Conservation (phyloP, 495 filamentous ascomycete species). For the Podospora bellae-mahoneyi region DNA sequence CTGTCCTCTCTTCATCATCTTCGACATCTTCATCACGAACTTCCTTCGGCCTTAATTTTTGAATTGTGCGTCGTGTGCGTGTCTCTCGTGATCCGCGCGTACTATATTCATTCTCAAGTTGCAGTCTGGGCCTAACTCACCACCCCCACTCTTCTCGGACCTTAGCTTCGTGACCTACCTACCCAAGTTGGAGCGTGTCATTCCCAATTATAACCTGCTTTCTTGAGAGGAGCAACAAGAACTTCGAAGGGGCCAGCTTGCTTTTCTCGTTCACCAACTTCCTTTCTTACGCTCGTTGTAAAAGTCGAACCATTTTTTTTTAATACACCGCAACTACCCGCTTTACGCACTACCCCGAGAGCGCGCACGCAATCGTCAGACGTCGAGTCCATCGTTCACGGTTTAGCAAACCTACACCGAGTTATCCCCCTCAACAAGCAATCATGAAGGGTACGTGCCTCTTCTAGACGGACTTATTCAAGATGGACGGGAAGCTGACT, state of each 20-base stretch:
- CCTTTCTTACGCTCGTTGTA: constrained; percentile 38
- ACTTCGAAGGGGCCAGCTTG: not conserved
- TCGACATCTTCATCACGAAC: not conserved
- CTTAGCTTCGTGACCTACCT: not conserved
- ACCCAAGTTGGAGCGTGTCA: not conserved
- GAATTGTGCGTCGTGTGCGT: not conserved
- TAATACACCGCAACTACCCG: constrained; percentile 1
- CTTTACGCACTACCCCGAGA: not conserved
- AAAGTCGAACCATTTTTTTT: constrained; percentile 16
- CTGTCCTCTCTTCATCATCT: constrained; percentile 1
- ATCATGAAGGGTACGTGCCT: constrained; percentile 52
- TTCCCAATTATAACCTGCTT: not conserved
- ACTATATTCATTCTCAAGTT: constrained; percentile 5
- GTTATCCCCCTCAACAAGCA: constrained; percentile 15
- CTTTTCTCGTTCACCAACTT: constrained; percentile 1
- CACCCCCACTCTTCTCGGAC: not conserved
- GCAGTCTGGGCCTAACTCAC: not conserved
- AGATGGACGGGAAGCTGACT: constrained; percentile 29
- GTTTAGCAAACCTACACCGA: not conserved
- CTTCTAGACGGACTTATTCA: not conserved
- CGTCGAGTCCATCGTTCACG: constrained; percentile 9
- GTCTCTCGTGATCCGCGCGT: constrained; percentile 14
- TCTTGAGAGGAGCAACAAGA: constrained; percentile 3
- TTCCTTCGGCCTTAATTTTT: not conserved
- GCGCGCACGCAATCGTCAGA: constrained; percentile 11